These are phyloP conservation scores for Harringtonia lauricola DNA, from an alignment of 2,329 filamentous ascomycete genomes.

Conservation along the genomic window DNA sequence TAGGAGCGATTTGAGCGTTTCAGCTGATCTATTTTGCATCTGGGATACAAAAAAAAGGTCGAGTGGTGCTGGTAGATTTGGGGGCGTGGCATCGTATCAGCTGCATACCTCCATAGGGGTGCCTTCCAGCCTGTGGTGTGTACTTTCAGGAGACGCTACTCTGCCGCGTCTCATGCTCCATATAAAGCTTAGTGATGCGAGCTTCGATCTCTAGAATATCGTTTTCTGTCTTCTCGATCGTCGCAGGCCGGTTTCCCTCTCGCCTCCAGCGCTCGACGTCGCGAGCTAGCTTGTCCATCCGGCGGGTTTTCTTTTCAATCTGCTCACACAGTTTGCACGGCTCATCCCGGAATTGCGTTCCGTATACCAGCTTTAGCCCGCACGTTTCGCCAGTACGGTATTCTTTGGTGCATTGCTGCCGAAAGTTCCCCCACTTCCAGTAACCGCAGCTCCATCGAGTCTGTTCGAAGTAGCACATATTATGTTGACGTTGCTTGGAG, in stretches of 20 bases:
- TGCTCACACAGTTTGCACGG: conserved; percentile 82
- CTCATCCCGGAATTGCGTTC: conserved; percentile 50
- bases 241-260: conserved; percentile 63
- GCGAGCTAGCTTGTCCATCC: conserved; percentile 60
- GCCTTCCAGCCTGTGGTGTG: background rate
- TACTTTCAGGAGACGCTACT: background rate
- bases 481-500: conserved; percentile 16
- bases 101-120: too few relatives aligned
- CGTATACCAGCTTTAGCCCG: conserved; percentile 80
- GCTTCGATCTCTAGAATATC: conserved; percentile 56
- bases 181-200: conserved; percentile 43
- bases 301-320: conserved; percentile 73
- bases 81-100: too few relatives aligned
- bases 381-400: conserved; percentile 95
- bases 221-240: conserved; percentile 58
- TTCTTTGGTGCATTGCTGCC: conserved; percentile 85
- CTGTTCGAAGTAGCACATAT: conserved; percentile 95
- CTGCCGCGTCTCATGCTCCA: conserved; percentile 14
- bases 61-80: too few relatives aligned
- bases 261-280: conserved; percentile 68
- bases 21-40: too few relatives aligned
- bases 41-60: too few relatives aligned
- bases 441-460: conserved; percentile 76
- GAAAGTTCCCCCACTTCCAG: conserved; percentile 92
- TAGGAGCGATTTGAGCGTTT: too few relatives aligned